Base-by-base conservation (phyloP, 805 yeast species). In the Candida loeiensis region DNA sequence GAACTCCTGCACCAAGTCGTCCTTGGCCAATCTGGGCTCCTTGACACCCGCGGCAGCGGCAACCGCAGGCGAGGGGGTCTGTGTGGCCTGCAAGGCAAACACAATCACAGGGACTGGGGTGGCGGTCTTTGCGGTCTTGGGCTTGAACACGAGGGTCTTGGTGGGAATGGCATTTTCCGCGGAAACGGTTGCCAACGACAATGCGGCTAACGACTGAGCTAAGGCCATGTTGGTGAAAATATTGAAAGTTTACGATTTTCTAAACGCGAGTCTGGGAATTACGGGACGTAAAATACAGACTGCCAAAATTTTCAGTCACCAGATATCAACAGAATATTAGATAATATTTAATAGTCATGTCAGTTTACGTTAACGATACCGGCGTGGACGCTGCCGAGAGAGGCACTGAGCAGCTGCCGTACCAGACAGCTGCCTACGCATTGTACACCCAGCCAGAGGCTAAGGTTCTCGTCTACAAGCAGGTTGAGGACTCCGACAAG, bases 21-120 rank as follows among this genome's bases (percentile, higher is more conserved):
- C 90, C 51, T 81, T 81, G 38, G 96, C 96, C 54, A 88, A 69
- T 64, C 96, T 77, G 48, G 95, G 95, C 45, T 88, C 96, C 64
- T 88, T 88, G 38, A 76, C 85, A 32, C 69, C 72, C 9, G 88
- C 83, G 30, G 78, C 73, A 41, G 73, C 69, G 41, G 95, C 90
- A 48, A 87, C 73, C 27, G 72, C 56, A 15, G 73, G 68, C 3
- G 83, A 63, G 35, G 95, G 86, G 24, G 95, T 86, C 34, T 71
- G 69, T 4, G 95, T 85, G 2, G 80, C 53, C 24, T 76, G 76
- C 44, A 82, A 72, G 6, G 95, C 95, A 54, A 88, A 74, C 22
- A 87, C 86, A 39, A 88, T 76, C 21, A 88, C 74, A 30, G 96
- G 95, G 29, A 84, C 79, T 19, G 93, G 85, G 14, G 76, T 62